Evolutionary conservation across 805 yeast species (phyloP), one percentile per base, ranked within the genome.

Genomic region (Sporopachydermia lactativora): DNA sequence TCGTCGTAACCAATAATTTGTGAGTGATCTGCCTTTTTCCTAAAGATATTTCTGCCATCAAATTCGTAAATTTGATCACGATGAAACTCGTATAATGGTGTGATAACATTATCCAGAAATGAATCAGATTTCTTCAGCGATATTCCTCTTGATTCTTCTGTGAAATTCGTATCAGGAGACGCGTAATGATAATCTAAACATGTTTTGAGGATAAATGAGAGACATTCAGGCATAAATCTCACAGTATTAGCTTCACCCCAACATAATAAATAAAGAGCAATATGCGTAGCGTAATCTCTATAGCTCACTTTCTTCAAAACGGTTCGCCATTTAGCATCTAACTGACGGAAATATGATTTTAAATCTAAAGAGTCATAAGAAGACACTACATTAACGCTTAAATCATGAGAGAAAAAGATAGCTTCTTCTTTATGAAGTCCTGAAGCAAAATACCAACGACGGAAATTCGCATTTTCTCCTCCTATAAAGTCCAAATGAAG

Each of bases 201-300:
- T 49, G 94, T 79, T 51, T 84, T 82, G 62, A 77, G 84, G 17
- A 85, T 72, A 49, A 86, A 85, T 45, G 94, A 83, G 16, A 85
- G 54, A 50, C 94, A 83, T 53, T 85, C 96, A 0, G 96, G 95
- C 75, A 85, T 77, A 50, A 81, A 85, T 46, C 96, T 66, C 2
- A 85, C 54, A 49, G 83, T 86, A 52, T 81, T 83, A 0, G 95
- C 85, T 54, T 85, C 96, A 1, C 95, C 94, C 96, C 96, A 85
- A 46, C 83, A 72, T 42, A 82, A 55, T 8, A 85, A 63, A 51
- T 77, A 86, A 4, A 85, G 57, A 0, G 82, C 74, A 14, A 85
- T 47, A 46, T 85, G 95, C 13, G 66, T 60, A 3, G 75, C 62
- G 43, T 76, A 67, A 42, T 77, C 82, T 18, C 64, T 61, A 1